Conservation (phyloP, 306 rosid genomes). For the Lathyrus oleraceus region DNA sequence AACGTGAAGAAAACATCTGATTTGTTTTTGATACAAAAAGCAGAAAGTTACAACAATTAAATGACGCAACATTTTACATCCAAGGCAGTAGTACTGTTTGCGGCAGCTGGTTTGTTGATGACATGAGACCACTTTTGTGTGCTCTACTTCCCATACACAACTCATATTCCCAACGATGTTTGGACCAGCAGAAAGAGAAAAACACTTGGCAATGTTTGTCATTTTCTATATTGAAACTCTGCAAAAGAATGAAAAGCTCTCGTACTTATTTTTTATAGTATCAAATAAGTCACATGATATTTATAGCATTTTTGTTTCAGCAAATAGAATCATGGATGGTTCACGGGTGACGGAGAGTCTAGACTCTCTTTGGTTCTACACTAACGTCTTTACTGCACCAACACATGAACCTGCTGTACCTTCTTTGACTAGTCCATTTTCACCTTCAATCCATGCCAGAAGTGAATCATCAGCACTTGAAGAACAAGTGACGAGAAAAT, state of each 20-base stretch:
- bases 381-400: slow-evolving; percentile 39
- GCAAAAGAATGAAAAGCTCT: slow-evolving; percentile 35
- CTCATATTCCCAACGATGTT: background rate
- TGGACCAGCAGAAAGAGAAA: background rate
- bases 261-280: slow-evolving; percentile 9
- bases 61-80: too few relatives aligned
- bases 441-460: slow-evolving; percentile 10
- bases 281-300: slow-evolving; percentile 23
- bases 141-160: background rate
- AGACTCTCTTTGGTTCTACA: slow-evolving; percentile 71
- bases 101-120: slow-evolving; percentile 16
- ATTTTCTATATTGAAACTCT: slow-evolving; percentile 20
- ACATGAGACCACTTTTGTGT: background rate
- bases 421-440: slow-evolving; percentile 11
- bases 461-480: slow-evolving; percentile 19
- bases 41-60: too few relatives aligned
- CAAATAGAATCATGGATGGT: slow-evolving; percentile 39
- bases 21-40: too few relatives aligned
- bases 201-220: background rate
- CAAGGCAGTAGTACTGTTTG: background rate
- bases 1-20: too few relatives aligned
- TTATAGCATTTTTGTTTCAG: background rate
- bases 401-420: background rate
- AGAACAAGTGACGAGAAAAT: slow-evolving; percentile 28
- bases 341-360: slow-evolving; percentile 46